Conservation (phyloP, 306 rosid species). For the Cicer pinnatifidum region DNA sequence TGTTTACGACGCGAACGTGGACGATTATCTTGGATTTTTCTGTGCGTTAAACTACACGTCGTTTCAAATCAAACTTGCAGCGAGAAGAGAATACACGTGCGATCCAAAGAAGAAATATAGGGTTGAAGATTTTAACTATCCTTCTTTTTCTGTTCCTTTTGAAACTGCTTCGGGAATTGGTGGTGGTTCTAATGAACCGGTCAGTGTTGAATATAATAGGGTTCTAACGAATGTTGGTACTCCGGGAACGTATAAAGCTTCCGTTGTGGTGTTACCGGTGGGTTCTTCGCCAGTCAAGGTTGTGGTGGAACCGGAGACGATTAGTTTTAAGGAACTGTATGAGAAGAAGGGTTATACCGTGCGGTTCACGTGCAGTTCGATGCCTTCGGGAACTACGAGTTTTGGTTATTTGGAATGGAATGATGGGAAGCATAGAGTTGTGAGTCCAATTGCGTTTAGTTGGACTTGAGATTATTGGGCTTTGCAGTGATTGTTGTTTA, state of each 20-base stretch:
- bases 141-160: slow-evolving; percentile 80
- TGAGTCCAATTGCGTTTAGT: slow-evolving; percentile 76
- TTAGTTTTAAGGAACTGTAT: slow-evolving; percentile 52
- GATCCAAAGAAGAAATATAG: slow-evolving; percentile 57
- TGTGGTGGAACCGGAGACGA: slow-evolving; percentile 61
- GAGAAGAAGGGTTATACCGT: slow-evolving; percentile 82
- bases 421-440: slow-evolving; percentile 75
- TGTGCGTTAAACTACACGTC: slow-evolving; percentile 74
- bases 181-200: slow-evolving; percentile 54
- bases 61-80: slow-evolving; percentile 51
- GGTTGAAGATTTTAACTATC: slow-evolving; percentile 78
- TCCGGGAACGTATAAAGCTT: slow-evolving; percentile 63
- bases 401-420: slow-evolving; percentile 80
- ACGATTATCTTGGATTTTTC: slow-evolving; percentile 70
- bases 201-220: slow-evolving; percentile 61
- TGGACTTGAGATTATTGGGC: slow-evolving; percentile 56
- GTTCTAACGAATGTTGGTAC: slow-evolving; percentile 80
- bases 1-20: slow-evolving; percentile 65
- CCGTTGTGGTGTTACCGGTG: slow-evolving; percentile 45
- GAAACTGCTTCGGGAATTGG: slow-evolving; percentile 70
- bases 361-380: slow-evolving; percentile 56
- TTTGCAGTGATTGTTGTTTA: too few relatives aligned
- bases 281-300: slow-evolving; percentile 61
- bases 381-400: slow-evolving; percentile 73
- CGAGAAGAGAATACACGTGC: slow-evolving; percentile 60